Evolutionary conservation across 1,139 yeast species (phyloP).

Genomic region (Debaryomyces subglobosus): DNA sequence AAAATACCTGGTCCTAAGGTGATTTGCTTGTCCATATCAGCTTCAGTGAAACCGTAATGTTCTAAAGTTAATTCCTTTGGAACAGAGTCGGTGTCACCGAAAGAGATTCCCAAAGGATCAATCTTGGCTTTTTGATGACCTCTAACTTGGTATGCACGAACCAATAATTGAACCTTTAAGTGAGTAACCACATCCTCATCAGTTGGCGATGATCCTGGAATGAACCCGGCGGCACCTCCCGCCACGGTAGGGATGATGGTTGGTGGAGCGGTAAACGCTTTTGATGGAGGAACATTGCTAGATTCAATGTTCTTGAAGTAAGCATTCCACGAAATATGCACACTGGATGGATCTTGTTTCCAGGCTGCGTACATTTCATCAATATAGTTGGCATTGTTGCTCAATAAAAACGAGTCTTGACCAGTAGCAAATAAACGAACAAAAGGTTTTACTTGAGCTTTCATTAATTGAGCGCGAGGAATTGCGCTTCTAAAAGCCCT

Average conservation of each 20-base stretch:
- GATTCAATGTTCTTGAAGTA: slow-evolving; percentile 89
- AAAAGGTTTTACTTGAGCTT: slow-evolving; percentile 18
- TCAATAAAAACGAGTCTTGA: slow-evolving; percentile 75
- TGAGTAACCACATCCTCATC: slow-evolving; percentile 79
- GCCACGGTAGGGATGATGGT: slow-evolving; percentile 75
- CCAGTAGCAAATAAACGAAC: slow-evolving; percentile 32
- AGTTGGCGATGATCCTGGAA: slow-evolving; percentile 49
- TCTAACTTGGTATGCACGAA: slow-evolving; percentile 97
- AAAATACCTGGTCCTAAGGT: slow-evolving; percentile 96
- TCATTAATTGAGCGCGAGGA: slow-evolving; percentile 37
- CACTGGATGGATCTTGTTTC: slow-evolving; percentile 86
- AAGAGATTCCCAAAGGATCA: slow-evolving; percentile 90
- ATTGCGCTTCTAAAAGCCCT: slow-evolving; percentile 47
- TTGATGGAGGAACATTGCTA: slow-evolving; percentile 65
- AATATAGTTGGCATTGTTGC: slow-evolving; percentile 87
- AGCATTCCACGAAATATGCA: slow-evolving; percentile 95
- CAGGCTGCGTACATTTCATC: slow-evolving; percentile 98
- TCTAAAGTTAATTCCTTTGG: slow-evolving; percentile 92
- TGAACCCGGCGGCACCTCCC: slow-evolving; percentile 68
- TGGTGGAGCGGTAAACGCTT: slow-evolving; percentile 91
- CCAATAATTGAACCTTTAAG: slow-evolving; percentile 92
- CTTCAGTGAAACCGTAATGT: slow-evolving; percentile 86
- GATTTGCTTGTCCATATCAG: slow-evolving; percentile 81
- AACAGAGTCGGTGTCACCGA: slow-evolving; percentile 63
- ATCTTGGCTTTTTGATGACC: slow-evolving; percentile 96